Evolutionary conservation across 805 yeast species (phyloP).

Genomic region (Sungouiozyma ichnusensis): DNA sequence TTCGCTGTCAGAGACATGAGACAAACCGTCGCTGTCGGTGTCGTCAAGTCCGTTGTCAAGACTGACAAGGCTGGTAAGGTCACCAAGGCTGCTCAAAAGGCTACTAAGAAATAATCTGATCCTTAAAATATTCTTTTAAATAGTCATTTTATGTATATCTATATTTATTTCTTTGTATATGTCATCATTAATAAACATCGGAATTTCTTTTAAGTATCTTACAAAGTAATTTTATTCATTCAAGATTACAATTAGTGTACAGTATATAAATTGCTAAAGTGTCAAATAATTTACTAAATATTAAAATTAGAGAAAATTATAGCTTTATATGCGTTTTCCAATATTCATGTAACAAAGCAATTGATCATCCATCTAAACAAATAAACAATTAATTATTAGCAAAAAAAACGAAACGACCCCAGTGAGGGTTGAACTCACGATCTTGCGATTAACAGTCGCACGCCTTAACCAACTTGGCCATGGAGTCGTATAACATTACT

Average conservation of each 20-base stretch:
- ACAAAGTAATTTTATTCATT: no score
- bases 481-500: slow-evolving; percentile 29
- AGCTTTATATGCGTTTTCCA: no score
- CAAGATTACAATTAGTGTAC: no score
- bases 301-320: no score
- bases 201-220: neutral
- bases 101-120: slow-evolving; percentile 25
- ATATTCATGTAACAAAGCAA: no score
- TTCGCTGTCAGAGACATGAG: slow-evolving; percentile 97
- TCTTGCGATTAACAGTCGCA: slow-evolving; percentile 58
- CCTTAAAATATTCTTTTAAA: neutral
- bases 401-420: slow-evolving; percentile 35
- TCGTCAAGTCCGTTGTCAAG: slow-evolving; percentile 90
- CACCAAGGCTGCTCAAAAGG: slow-evolving; percentile 76
- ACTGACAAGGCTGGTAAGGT: slow-evolving; percentile 81
- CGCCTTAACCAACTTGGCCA: slow-evolving; percentile 56
- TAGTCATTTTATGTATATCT: neutral
- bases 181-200: neutral
- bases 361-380: no score
- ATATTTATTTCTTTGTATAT: neutral
- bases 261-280: no score
- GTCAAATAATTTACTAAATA: neutral
- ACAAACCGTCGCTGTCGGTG: slow-evolving; percentile 97
- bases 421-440: slow-evolving; percentile 53
- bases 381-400: no score